phyloP scores from a whole-genome alignment of 208 protist species.

The Trypanosoma caninum region DNA sequence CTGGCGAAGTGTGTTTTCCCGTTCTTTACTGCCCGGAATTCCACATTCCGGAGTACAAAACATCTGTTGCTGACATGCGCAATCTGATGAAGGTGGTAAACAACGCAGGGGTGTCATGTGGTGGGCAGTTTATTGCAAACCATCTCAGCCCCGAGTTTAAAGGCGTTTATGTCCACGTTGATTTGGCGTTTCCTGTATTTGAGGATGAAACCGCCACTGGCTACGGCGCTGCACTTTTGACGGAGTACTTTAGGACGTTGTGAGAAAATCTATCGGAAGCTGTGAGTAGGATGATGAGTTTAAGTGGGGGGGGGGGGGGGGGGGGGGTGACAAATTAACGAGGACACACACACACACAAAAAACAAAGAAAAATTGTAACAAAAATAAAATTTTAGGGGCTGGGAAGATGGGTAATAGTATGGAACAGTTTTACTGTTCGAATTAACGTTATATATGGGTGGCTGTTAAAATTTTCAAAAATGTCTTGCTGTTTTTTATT shows the following conservation, averaged over 20 bases:
- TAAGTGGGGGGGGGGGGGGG: background rate
- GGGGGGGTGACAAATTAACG: background rate
- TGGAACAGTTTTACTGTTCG: too few relatives aligned
- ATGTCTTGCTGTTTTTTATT: too few relatives aligned
- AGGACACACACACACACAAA: too few relatives aligned
- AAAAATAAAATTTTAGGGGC: too few relatives aligned
- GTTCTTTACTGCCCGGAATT: slow-evolving; percentile 88
- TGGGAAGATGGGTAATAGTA: too few relatives aligned
- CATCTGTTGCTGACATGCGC: slow-evolving; percentile 60
- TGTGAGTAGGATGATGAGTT: background rate
- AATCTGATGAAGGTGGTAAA: slow-evolving; percentile 57
- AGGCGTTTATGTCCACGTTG: slow-evolving; percentile 76
- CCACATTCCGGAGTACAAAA: slow-evolving; percentile 62
- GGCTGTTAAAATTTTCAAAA: too few relatives aligned
- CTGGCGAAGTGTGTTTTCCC: slow-evolving; percentile 76
- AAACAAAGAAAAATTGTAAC: too few relatives aligned
- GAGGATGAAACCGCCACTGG: slow-evolving; percentile 60
- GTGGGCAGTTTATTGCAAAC: slow-evolving; percentile 73
- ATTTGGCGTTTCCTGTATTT: slow-evolving; percentile 78
- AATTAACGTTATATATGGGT: too few relatives aligned
- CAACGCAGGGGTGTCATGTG: slow-evolving; percentile 71
- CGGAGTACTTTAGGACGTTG: slow-evolving; percentile 39
- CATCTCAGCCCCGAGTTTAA: slow-evolving; percentile 60
- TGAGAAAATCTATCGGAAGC: slow-evolving; percentile 13
- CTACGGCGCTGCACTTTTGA: slow-evolving; percentile 69